Base-by-base conservation (phyloP, 2,329 filamentous ascomycete genomes). In the Penicillium sp. region DNA sequence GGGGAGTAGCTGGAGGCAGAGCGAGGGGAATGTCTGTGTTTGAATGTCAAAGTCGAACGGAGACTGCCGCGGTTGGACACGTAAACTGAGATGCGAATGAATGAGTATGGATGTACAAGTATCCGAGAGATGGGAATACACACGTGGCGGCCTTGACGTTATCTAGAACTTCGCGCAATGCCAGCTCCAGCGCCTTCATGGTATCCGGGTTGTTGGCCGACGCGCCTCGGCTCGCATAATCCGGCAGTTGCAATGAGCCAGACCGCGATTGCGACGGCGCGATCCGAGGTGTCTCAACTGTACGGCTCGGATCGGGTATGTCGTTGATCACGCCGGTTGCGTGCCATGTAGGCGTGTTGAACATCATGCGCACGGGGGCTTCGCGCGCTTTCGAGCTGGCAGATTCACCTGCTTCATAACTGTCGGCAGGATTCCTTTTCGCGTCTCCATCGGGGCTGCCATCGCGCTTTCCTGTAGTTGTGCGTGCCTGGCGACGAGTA, bases 111-210 rank as follows among this genome's bases (percentile, higher is more conserved):
- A 22, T 13, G 25, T 27, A 4, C 4, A 13, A 27, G 25, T 4
- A 13, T 36, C 17, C 2, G 20, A 27, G 6, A 20, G 6, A 23
- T 12, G 23, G 29, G 14, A 13, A 20, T 32, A 66, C 79, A 54
- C 73, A 89, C 85, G 82, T 87, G 48, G 89, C 88, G 46, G 88
- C 85, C 58, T 84, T 80, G 61, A 89, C 76, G 43, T 84, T 89
- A 54, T 82, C 80, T 37, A 95, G 66, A 30, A 95, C 71, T 66
- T 95, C 90, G 45, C 85, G 74, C 51, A 95, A 66, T 5, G 90
- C 88, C 59, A 95, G 67, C 66, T 95, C 87, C 14, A 89, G 80
- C 4, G 89, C 89, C 47, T 79, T 78, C 13, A 83, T 82, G n/a
- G 79, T 87, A 59, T 95, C 89, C 51, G 85, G 82, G 54, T 88